Percentiles rank a stretch among this genome's conserved stretches.
These are phyloP conservation scores for Tolypocladium cylindrosporum DNA, from an alignment of 2,329 filamentous ascomycete species.

Conservation along the genomic window DNA sequence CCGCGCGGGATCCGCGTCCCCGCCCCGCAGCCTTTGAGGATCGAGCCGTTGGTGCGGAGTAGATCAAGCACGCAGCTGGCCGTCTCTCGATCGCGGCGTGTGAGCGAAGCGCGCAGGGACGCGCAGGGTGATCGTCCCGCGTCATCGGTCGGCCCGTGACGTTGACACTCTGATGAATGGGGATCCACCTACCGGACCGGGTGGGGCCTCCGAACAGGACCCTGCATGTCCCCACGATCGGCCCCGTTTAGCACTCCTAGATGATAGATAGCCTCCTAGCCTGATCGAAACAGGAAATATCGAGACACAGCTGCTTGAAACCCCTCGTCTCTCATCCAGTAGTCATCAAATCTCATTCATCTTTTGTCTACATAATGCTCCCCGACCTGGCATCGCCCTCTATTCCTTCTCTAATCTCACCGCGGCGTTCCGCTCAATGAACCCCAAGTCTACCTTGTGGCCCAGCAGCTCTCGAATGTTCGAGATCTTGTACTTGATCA, in stretches of 20 bases:
- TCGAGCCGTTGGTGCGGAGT: background rate
- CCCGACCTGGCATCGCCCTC: background rate
- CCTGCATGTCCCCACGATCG: background rate
- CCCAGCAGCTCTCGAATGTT: slow-evolving; percentile 90
- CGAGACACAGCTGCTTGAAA: background rate
- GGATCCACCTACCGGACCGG: background rate
- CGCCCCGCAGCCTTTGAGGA: background rate
- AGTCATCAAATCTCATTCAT: background rate
- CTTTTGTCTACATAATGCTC: background rate
- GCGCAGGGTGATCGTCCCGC: background rate
- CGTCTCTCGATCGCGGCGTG: background rate
- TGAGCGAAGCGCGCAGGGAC: background rate
- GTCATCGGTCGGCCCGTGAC: background rate
- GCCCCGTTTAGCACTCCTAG: background rate
- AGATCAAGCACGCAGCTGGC: background rate
- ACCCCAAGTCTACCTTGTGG: slow-evolving; percentile 89
- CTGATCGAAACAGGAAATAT: background rate
- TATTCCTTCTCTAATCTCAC: slow-evolving; percentile 82
- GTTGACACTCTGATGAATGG: background rate
- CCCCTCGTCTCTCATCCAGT: background rate
- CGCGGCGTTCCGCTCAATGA: slow-evolving; percentile 85
- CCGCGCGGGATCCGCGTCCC: background rate
- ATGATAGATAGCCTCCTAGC: background rate
- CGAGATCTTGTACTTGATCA: slow-evolving; percentile 88
- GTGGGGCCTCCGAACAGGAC: background rate